Evolutionary conservation across 2,329 filamentous ascomycete genomes (phyloP).

Genomic region (Tolypocladium album): DNA sequence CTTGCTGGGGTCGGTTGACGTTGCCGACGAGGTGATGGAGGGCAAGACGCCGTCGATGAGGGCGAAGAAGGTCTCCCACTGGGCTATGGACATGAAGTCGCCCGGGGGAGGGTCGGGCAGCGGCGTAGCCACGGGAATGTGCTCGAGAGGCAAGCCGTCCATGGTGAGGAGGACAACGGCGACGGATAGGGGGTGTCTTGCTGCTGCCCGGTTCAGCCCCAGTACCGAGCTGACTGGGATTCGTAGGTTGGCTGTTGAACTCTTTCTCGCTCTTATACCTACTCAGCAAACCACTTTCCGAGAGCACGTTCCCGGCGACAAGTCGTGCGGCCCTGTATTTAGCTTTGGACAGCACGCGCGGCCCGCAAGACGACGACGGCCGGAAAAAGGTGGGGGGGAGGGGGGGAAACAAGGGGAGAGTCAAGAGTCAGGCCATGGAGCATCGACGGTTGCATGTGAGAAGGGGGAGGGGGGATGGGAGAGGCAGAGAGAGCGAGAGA

Average conservation of each 20-base stretch:
- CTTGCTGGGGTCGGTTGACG: slow-evolving; percentile 23
- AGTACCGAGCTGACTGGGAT: neutral
- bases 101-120: slow-evolving; percentile 15
- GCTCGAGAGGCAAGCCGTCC: neutral
- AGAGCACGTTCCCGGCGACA: too few species aligned
- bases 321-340: too few species aligned
- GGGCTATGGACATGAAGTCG: slow-evolving; percentile 31
- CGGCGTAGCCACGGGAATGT: slow-evolving; percentile 4
- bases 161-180: neutral
- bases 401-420: too few species aligned
- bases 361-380: neutral
- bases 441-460: neutral
- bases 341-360: too few species aligned
- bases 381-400: too few species aligned
- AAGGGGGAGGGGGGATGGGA: neutral
- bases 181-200: neutral
- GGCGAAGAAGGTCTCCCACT: slow-evolving; percentile 44
- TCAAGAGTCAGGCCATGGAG: neutral
- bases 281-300: too few species aligned
- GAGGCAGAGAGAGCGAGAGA: neutral
- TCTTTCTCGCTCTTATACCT: too few species aligned
- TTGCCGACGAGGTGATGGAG: slow-evolving; percentile 34
- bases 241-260: neutral
- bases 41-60: slow-evolving; percentile 51
- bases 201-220: neutral